Percentiles rank a stretch among this genome's conserved stretches.
Conservation (phyloP, 768 basidiomycete species). For the Agaricus sinodeliciosus region DNA sequence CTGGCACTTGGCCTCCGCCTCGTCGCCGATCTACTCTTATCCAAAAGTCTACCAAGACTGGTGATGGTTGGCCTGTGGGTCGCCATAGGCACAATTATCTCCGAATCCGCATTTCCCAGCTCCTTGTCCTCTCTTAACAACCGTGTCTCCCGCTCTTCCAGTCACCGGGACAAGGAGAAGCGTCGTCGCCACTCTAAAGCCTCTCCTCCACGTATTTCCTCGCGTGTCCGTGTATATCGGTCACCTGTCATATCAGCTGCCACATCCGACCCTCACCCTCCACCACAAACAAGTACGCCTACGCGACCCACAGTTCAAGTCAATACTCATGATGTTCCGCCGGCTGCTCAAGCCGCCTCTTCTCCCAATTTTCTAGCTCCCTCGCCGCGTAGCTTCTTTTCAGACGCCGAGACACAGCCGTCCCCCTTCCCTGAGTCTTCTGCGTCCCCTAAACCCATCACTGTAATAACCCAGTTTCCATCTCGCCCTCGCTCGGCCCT, state of each 20-base stretch:
- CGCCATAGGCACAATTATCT: conserved; percentile 25
- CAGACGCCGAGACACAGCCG: conserved; percentile 23
- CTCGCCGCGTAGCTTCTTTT: conserved; percentile 34
- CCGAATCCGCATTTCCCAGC: conserved; percentile 23
- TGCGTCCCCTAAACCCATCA: conserved; percentile 12
- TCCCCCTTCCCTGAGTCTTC: conserved; percentile 22
- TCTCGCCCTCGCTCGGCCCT: conserved; percentile 25
- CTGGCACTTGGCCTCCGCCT: conserved; percentile 38
- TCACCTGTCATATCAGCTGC: conserved; percentile 13
- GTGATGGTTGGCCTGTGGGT: conserved; percentile 32
- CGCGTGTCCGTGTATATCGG: conserved; percentile 25
- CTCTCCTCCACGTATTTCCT: conserved; percentile 22
- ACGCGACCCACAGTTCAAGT: conserved; percentile 16
- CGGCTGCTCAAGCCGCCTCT: neutral
- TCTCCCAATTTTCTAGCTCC: conserved; percentile 18
- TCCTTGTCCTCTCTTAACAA: conserved; percentile 16
- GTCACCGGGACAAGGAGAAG: conserved; percentile 14
- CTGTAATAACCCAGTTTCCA: conserved; percentile 9
- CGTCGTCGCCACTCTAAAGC: conserved; percentile 24
- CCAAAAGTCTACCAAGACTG: conserved; percentile 25
- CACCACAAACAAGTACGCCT: conserved; percentile 14
- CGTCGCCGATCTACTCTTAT: conserved; percentile 34
- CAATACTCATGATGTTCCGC: conserved; percentile 9
- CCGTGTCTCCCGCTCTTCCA: conserved; percentile 1
- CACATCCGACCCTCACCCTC: conserved; percentile 14